These are phyloP conservation scores for Anisogramma anomala DNA, from an alignment of 2,329 filamentous ascomycete species.

Conservation along the genomic window DNA sequence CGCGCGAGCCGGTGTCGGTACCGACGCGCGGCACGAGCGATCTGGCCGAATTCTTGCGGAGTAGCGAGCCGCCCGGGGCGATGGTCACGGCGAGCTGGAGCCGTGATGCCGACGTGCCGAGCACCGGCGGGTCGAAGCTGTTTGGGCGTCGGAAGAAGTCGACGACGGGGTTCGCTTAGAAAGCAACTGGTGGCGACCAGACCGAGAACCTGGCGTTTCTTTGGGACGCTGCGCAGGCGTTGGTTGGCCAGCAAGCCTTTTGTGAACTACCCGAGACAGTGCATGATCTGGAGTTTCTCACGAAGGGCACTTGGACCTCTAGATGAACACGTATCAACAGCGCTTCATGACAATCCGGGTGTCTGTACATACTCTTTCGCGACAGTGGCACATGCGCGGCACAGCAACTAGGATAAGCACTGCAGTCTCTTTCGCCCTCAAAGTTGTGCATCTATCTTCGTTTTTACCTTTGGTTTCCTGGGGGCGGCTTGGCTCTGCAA, in stretches of 20 bases:
- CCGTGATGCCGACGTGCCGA: background rate
- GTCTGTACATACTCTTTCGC: too few species aligned
- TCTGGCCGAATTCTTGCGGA: constrained; percentile 60
- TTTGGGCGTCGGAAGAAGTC: constrained; percentile 14
- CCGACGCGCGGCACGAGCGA: constrained; percentile 46
- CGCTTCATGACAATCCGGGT: too few species aligned
- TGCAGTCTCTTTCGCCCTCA: too few species aligned
- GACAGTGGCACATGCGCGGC: too few species aligned
- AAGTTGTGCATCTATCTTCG: background rate
- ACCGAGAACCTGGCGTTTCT: background rate
- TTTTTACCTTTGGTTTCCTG: background rate
- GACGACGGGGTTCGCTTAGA: constrained; percentile 8
- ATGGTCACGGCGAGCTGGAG: background rate
- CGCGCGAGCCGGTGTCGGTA: constrained; percentile 37
- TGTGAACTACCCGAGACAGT: background rate
- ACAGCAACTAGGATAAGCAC: too few species aligned
- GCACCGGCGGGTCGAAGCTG: constrained; percentile 4
- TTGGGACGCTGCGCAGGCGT: background rate
- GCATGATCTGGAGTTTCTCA: too few species aligned
- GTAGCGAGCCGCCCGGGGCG: constrained; percentile 47
- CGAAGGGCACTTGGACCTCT: too few species aligned
- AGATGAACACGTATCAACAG: too few species aligned
- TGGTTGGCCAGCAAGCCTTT: background rate
- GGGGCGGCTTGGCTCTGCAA: background rate
- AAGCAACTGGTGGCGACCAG: background rate